Evolutionary conservation across 129 eudicot species (phyloP).

Genomic region (Lonicera japonica): DNA sequence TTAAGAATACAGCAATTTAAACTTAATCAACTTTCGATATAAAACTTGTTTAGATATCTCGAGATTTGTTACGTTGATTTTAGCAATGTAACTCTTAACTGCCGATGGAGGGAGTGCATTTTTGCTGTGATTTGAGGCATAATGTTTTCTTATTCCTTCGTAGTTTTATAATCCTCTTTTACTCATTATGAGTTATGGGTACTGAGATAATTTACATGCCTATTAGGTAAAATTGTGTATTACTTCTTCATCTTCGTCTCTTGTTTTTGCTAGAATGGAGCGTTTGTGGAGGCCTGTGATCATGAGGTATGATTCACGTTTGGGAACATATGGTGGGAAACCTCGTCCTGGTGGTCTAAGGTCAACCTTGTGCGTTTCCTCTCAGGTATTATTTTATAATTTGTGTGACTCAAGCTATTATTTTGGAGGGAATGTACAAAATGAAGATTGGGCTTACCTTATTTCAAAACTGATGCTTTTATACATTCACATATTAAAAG

Average conservation of each 20-base stretch:
- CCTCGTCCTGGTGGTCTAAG: slow-evolving; percentile 92
- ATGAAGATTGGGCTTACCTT: background rate
- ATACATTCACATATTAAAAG: background rate
- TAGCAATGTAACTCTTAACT: too few relatives aligned
- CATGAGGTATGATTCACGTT: slow-evolving; percentile 85
- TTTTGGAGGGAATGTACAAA: slow-evolving; percentile 5
- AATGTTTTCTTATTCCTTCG: too few relatives aligned
- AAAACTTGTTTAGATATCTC: too few relatives aligned
- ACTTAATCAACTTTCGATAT: too few relatives aligned
- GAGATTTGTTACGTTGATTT: too few relatives aligned
- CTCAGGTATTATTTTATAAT: slow-evolving; percentile 55
- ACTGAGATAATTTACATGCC: too few relatives aligned
- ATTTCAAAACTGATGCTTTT: background rate
- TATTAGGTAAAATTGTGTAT: background rate
- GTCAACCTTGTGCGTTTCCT: slow-evolving; percentile 86
- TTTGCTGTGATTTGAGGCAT: too few relatives aligned
- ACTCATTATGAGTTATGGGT: background rate
- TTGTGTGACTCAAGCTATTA: background rate
- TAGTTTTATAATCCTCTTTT: too few relatives aligned
- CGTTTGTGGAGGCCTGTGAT: slow-evolving; percentile 88
- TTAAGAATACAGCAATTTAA: too few relatives aligned
- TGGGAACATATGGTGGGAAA: slow-evolving; percentile 76
- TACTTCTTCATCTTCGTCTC: background rate
- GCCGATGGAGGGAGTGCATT: too few relatives aligned
- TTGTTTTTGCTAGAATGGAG: slow-evolving; percentile 60